Evolutionary conservation across 805 yeast genomes (phyloP).

Genomic region (Citeromyces nyonsensis): DNA sequence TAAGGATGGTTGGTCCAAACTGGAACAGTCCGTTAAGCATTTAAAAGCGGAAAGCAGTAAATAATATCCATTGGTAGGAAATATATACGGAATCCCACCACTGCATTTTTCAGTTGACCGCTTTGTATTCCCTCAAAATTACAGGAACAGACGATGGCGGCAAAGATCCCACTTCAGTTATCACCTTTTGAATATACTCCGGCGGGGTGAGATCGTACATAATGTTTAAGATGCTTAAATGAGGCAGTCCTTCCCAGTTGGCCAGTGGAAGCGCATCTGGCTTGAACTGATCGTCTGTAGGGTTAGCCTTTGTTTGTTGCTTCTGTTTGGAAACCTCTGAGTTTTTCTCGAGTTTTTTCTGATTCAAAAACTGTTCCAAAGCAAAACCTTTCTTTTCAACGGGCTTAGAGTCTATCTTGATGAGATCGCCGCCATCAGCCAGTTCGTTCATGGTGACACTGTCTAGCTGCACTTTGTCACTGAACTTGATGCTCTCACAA

Average conservation of each 20-base stretch:
- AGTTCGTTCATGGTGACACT: conserved; percentile 90
- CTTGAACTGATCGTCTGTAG: conserved; percentile 7
- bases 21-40: conserved; percentile 41
- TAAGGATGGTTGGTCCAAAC: conserved; percentile 54
- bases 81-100: neutral
- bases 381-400: conserved; percentile 41
- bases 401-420: conserved; percentile 31
- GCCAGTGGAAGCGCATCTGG: conserved; percentile 27
- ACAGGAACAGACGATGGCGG: conserved; percentile 99
- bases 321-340: neutral
- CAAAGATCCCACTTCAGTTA: conserved; percentile 89
- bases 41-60: conserved; percentile 5
- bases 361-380: conserved; percentile 42
- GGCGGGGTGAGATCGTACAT: conserved; percentile 94
- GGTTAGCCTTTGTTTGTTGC: conserved; percentile 7
- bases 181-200: conserved; percentile 81
- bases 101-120: conserved; percentile 3
- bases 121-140: conserved; percentile 80
- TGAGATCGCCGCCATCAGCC: conserved; percentile 62
- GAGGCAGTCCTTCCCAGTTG: conserved; percentile 49
- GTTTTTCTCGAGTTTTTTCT: conserved; percentile 16
- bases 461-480: conserved; percentile 91
- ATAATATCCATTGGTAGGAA: neutral
- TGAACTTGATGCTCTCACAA: conserved; percentile 88
- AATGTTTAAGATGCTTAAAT: conserved; percentile 63